Evolutionary conservation across 2,329 filamentous ascomycete genomes (phyloP).

Genomic region (Diplocarpon rosae): DNA sequence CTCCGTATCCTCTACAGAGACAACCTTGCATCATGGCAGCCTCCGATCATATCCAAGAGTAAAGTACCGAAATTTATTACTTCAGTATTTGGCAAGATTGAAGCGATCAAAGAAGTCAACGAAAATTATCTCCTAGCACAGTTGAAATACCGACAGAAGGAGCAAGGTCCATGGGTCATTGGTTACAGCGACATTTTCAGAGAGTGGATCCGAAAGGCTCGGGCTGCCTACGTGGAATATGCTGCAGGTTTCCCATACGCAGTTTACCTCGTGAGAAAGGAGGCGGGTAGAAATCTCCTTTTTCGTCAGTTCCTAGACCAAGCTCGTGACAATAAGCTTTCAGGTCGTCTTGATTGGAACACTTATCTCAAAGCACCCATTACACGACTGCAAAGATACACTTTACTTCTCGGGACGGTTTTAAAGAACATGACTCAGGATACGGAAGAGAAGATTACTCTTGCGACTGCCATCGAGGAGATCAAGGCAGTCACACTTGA

Average conservation of each 20-base stretch:
- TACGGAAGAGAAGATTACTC: slow-evolving; percentile 79
- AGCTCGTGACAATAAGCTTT: slow-evolving; percentile 65
- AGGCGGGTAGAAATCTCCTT: slow-evolving; percentile 71
- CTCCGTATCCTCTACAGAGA: slow-evolving; percentile 79
- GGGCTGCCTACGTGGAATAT: slow-evolving; percentile 81
- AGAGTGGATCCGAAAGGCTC: slow-evolving; percentile 96
- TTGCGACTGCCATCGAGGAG: slow-evolving; percentile 77
- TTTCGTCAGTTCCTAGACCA: slow-evolving; percentile 81
- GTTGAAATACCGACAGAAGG: slow-evolving; percentile 91
- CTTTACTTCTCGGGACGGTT: slow-evolving; percentile 71
- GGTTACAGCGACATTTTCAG: slow-evolving; percentile 96
- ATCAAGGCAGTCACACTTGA: slow-evolving; percentile 82
- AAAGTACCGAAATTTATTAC: slow-evolving; percentile 69
- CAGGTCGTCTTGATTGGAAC: slow-evolving; percentile 80
- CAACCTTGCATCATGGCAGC: slow-evolving; percentile 59
- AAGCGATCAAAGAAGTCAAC: slow-evolving; percentile 80
- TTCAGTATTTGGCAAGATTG: slow-evolving; percentile 83
- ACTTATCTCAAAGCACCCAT: slow-evolving; percentile 91
- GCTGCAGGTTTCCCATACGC: slow-evolving; percentile 79
- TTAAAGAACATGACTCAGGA: slow-evolving; percentile 74
- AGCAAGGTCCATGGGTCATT: slow-evolving; percentile 87
- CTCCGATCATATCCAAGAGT: slow-evolving; percentile 69
- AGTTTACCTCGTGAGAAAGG: slow-evolving; percentile 70
- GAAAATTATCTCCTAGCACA: slow-evolving; percentile 87
- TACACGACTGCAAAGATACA: slow-evolving; percentile 82